Percentiles rank a stretch among this genome's conserved stretches.
Evolutionary conservation across 768 basidiomycete genomes (phyloP).

Genomic region (Psilocybe azurescens): DNA sequence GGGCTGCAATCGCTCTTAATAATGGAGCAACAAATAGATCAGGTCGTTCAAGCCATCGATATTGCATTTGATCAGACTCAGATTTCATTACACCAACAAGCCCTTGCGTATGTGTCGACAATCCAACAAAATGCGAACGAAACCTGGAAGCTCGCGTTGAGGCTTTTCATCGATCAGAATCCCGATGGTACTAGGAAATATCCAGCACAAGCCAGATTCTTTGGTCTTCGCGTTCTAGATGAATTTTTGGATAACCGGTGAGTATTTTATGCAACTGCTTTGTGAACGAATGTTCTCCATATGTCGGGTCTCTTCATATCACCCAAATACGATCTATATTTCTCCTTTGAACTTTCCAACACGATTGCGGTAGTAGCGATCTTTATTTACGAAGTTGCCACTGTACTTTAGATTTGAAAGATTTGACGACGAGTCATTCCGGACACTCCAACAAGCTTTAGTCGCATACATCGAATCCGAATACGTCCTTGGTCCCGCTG

Average conservation of each 20-base stretch:
- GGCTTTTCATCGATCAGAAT: conserved; percentile 69
- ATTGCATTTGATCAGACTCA: conserved; percentile 86
- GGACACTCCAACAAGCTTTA: conserved; percentile 75
- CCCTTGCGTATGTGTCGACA: conserved; percentile 79
- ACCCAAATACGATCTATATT: background rate
- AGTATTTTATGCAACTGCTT: conserved; percentile 34
- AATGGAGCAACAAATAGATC: conserved; percentile 81
- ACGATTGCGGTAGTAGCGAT: background rate
- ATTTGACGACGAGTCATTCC: conserved; percentile 73
- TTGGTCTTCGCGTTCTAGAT: conserved; percentile 79
- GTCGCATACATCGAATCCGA: conserved; percentile 87
- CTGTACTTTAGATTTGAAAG: conserved; percentile 57
- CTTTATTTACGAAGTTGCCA: conserved; percentile 12
- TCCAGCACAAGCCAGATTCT: conserved; percentile 76
- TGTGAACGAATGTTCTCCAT: background rate
- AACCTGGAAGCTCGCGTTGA: conserved; percentile 83
- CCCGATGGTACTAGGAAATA: conserved; percentile 70
- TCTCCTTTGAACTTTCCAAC: background rate
- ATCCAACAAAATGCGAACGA: conserved; percentile 77
- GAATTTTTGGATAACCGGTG: conserved; percentile 85
- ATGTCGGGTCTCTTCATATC: conserved; percentile 6
- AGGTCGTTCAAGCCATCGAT: conserved; percentile 82
- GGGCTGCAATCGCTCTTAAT: conserved; percentile 10
- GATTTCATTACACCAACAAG: conserved; percentile 78
- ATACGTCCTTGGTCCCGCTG: conserved; percentile 85